Evolutionary conservation across 2,329 filamentous ascomycete species (phyloP), one percentile per base, ranked within the genome.

Genomic region (Arthrobotrys conoides): DNA sequence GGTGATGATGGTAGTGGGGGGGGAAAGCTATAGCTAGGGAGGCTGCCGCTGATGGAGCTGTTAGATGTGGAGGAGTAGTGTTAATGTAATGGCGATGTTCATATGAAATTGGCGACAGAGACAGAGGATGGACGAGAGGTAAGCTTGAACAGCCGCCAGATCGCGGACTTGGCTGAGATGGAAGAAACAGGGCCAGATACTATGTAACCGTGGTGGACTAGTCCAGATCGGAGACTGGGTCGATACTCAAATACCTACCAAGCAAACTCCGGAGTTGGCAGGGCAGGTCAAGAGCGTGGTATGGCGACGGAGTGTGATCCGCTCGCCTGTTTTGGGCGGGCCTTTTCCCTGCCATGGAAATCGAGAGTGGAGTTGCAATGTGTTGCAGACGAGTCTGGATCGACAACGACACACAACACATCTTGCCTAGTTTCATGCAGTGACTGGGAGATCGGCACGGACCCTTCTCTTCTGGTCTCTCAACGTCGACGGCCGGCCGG

Each of bases 1-100:
- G n/a, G 44, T 18, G n/a, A 16, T 18, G 5, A 6, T 14, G 3
- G 30, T 30, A 22, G 14, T 41, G 24, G 20, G 24, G 57, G 38
- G 59, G 14, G 57, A n/a, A 30, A 68, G 65, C 65, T 68, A 61
- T 49, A 61, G 66, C 55, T 72, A 18, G 61, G 41, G 48, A 49
- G 6, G 27, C 27, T 30, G 22, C 22, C 30, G 59, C 41, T 48
- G 64, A 41, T n/a, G 38, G 48, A 30, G 49, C 22, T 51, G 20
- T 24, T 27, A 22, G 27, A 30, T 30, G 14, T 44, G 22, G 18
- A 12, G 9, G 63, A 38, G 44, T 30, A 30, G 27, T 30, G 22
- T 30, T 12, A 41, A 30, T 68, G 65, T 9, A 36, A 30, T 55
- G 30, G 22, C 51, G 53, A 59, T 44, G 57, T n/a, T n/a, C n/a